Evolutionary conservation across 2,329 filamentous ascomycete species (phyloP).

Genomic region (Mycosphaerella sp.): DNA sequence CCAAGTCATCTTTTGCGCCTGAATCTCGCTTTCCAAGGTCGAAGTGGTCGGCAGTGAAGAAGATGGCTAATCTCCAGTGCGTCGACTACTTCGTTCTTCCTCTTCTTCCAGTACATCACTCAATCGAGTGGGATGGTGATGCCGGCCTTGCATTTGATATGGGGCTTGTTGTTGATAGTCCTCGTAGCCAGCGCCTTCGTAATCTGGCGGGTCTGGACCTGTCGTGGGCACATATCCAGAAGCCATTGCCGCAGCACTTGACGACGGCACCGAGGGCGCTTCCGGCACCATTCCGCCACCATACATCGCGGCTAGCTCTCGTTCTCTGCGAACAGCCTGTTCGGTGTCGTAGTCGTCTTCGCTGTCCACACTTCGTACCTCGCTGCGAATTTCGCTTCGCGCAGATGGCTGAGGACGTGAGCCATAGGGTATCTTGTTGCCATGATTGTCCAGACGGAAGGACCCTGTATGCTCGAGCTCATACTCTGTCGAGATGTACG

Average conservation of each 20-base stretch:
- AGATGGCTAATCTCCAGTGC: constrained; percentile 22
- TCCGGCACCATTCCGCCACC: constrained; percentile 32
- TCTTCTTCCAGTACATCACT: constrained; percentile 87
- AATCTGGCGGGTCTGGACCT: constrained; percentile 30
- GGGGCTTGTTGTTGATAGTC: constrained; percentile 47
- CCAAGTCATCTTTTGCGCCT: constrained; percentile 1
- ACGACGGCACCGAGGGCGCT: constrained; percentile 28
- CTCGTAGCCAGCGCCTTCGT: constrained; percentile 54
- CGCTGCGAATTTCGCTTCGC: constrained; percentile 6
- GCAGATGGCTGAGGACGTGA: constrained; percentile 35
- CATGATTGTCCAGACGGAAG: constrained; percentile 55
- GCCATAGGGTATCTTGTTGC: constrained; percentile 49
- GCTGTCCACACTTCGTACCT: constrained; percentile 17
- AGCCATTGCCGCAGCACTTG: constrained; percentile 32
- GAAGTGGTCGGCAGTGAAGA: not conserved
- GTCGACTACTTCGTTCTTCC: constrained; percentile 45
- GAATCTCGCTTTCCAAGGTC: constrained; percentile 2
- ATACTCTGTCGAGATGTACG: constrained; percentile 57
- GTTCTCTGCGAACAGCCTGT: constrained; percentile 45
- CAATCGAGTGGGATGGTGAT: constrained; percentile 80
- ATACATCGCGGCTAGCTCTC: constrained; percentile 44
- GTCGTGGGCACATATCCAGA: constrained; percentile 14
- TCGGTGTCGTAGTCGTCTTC: constrained; percentile 52
- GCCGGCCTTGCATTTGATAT: constrained; percentile 40
- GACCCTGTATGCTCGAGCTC: constrained; percentile 56